Evolutionary conservation across 225 moss, liverwort and hornwort species (phyloP).

Genomic region (Physcomitrellopsis africana): DNA sequence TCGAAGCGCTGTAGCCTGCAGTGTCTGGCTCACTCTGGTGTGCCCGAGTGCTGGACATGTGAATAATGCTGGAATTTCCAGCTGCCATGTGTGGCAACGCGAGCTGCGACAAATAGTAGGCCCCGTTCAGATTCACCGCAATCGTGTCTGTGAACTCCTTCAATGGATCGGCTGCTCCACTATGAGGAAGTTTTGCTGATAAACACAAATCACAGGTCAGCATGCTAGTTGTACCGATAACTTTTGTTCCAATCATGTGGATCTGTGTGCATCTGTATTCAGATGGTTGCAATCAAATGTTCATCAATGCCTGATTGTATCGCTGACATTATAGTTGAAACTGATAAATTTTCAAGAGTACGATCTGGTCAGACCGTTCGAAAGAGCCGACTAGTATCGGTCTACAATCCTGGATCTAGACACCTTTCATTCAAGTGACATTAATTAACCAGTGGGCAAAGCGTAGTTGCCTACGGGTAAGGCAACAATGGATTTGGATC

Average conservation of each 20-base stretch:
- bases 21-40: slow-evolving; percentile 67
- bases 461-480: background rate
- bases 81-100: slow-evolving; percentile 45
- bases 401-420: background rate
- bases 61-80: slow-evolving; percentile 61
- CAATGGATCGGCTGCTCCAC: slow-evolving; percentile 44
- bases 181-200: slow-evolving; percentile 48
- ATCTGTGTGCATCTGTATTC: background rate
- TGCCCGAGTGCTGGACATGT: slow-evolving; percentile 69
- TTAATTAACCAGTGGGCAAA: background rate
- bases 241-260: background rate
- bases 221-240: slow-evolving; percentile 1
- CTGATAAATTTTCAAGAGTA: background rate
- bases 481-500: background rate
- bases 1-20: slow-evolving; percentile 63
- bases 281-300: background rate
- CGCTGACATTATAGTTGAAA: background rate
- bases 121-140: slow-evolving; percentile 54
- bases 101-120: slow-evolving; percentile 57
- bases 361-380: background rate
- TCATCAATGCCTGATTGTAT: background rate
- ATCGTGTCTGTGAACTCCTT: slow-evolving; percentile 51
- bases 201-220: slow-evolving; percentile 11
- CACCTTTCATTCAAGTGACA: background rate
- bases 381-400: background rate